Evolutionary conservation across 805 yeast species (phyloP), one percentile per base, ranked within the genome.

Genomic region (Sungouiozyma intestinalis): DNA sequence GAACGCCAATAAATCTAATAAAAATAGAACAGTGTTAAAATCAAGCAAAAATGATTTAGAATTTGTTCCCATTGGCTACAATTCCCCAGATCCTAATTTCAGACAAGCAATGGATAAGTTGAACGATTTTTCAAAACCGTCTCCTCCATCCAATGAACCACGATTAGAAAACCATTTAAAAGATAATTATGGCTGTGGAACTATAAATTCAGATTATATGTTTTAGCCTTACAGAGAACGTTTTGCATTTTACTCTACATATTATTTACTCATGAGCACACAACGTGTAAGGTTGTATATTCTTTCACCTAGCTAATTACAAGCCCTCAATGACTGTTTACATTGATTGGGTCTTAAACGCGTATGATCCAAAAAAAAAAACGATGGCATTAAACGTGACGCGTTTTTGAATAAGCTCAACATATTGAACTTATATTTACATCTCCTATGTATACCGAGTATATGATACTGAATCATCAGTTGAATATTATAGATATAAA

Each of bases 61-160:
- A 35, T 35, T 35, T 13, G 20, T 20, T 13, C 37, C 37, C 20
- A 35, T 35, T n/a, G 37, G 37, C 11, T 16, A 35, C 19, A 35
- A 16, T 13, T 8, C 35, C n/a, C n/a, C 35, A 33, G 16, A 8
- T 15, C 16, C 33, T 11, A 11, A 14, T 33, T 33, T 15, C 14
- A 33, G 35, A 33, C 7, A 33, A 14, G 16, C 15, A 8, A 18
- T 33, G 9, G 7, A 15, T 8, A 8, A 33, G 16, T 33, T n/a
- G n/a, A n/a, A n/a, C n/a, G n/a, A n/a, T n/a, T n/a, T n/a, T n/a
- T n/a, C n/a, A n/a, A n/a, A n/a, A n/a, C n/a, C n/a, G n/a, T n/a
- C n/a, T n/a, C n/a, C n/a, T n/a, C n/a, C n/a, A n/a, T n/a, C n/a
- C n/a, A n/a, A n/a, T n/a, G n/a, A n/a, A n/a, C n/a, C n/a, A n/a